Conservation (phyloP, 169 alveolate species). For the Plasmodium cynomolgi region DNA sequence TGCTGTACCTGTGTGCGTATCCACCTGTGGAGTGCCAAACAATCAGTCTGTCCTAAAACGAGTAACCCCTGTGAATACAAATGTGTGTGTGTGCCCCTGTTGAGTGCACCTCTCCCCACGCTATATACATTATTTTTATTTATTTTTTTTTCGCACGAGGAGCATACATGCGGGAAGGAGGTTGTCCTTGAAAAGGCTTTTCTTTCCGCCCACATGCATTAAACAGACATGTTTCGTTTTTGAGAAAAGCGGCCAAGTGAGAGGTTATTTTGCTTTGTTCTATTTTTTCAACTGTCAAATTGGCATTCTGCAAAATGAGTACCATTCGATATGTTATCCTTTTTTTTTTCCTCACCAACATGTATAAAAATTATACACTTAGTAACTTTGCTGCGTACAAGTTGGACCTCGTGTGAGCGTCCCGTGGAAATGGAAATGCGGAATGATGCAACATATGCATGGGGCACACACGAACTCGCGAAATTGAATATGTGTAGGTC, state of each 20-base stretch:
- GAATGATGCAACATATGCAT: constrained; percentile 4
- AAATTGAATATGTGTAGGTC: neutral
- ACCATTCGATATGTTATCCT: neutral
- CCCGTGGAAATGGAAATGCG: neutral
- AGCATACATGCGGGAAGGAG: neutral
- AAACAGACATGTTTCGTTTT: neutral
- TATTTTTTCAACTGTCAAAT: neutral
- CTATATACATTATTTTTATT: neutral
- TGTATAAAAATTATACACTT: neutral
- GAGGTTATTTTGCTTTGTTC: neutral
- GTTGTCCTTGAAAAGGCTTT: neutral
- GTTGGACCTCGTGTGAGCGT: constrained; percentile 4
- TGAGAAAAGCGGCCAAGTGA: neutral
- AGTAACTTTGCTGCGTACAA: neutral
- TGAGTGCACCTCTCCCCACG: neutral
- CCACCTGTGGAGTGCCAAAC: neutral
- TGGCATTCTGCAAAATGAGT: neutral
- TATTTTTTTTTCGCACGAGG: neutral
- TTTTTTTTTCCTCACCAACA: neutral
- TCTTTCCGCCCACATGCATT: neutral
- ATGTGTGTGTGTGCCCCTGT: neutral
- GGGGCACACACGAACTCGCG: neutral
- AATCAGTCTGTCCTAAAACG: neutral
- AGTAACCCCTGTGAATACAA: neutral
- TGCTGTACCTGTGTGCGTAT: neutral